These are phyloP conservation scores for Aspergillus panamensis DNA, from an alignment of 495 filamentous ascomycete genomes.

Conservation along the genomic window DNA sequence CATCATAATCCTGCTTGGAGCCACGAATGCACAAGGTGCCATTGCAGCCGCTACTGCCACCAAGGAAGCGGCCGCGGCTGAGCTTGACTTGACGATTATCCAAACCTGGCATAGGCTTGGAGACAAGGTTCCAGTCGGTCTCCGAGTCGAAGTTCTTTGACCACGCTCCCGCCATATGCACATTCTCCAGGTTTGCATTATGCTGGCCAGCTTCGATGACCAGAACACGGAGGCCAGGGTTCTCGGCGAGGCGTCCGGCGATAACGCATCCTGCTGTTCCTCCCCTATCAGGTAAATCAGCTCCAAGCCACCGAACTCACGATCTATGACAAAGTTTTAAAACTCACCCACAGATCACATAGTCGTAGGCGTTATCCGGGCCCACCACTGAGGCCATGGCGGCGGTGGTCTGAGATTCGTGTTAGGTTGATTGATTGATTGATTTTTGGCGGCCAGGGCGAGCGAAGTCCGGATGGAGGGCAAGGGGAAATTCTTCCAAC, in stretches of 20 bases:
- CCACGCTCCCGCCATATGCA: slow-evolving; percentile 48
- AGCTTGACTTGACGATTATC: slow-evolving; percentile 54
- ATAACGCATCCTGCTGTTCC: slow-evolving; percentile 60
- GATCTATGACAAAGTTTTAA: neutral
- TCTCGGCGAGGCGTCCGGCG: slow-evolving; percentile 59
- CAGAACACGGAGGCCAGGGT: slow-evolving; percentile 48
- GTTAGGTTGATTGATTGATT: neutral
- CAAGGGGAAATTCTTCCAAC: too few species aligned
- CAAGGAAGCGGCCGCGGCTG: slow-evolving; percentile 57
- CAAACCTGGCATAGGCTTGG: slow-evolving; percentile 51
- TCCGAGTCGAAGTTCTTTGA: slow-evolving; percentile 48
- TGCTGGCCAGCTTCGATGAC: slow-evolving; percentile 54
- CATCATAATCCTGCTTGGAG: slow-evolving; percentile 57
- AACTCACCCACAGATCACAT: slow-evolving; percentile 37
- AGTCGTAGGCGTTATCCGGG: slow-evolving; percentile 25
- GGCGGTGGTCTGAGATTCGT: neutral
- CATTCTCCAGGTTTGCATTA: slow-evolving; percentile 44
- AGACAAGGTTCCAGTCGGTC: slow-evolving; percentile 55
- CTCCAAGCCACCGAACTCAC: neutral
- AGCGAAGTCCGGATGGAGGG: too few species aligned
- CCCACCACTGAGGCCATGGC: slow-evolving; percentile 9
- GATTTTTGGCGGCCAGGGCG: neutral
- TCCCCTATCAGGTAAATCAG: slow-evolving; percentile 34
- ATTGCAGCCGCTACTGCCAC: slow-evolving; percentile 58
- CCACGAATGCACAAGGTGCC: slow-evolving; percentile 62